Percentiles rank a stretch among this genome's conserved stretches.
Evolutionary conservation across 805 yeast genomes (phyloP).

Genomic region (Candida maesae): DNA sequence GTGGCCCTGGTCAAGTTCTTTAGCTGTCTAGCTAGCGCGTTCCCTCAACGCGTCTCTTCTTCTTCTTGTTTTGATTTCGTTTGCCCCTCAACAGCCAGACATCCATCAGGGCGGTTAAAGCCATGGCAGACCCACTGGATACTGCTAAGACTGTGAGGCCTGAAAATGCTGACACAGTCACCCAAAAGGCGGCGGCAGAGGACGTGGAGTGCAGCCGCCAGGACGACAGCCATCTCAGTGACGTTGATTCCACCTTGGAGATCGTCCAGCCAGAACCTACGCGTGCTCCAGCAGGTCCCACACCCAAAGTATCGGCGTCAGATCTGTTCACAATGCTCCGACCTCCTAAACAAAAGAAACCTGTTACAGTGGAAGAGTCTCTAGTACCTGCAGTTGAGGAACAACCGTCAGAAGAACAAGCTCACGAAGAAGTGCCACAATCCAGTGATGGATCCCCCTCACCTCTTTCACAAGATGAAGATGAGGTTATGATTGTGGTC

Average conservation of each 20-base stretch:
- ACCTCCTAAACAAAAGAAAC: not conserved
- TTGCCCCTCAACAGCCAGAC: not conserved
- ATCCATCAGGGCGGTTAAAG: not conserved
- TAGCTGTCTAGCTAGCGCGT: too few species aligned
- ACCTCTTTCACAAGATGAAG: too few species aligned
- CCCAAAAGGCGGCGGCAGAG: slow-evolving; percentile 6
- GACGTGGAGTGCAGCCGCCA: slow-evolving; percentile 2
- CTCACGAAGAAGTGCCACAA: too few species aligned
- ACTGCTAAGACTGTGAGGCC: not conserved
- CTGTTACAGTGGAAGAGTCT: not conserved
- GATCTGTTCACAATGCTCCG: slow-evolving; percentile 15
- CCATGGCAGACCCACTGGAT: not conserved
- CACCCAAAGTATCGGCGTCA: slow-evolving; percentile 6
- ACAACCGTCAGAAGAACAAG: too few species aligned
- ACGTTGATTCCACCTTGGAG: slow-evolving; percentile 7
- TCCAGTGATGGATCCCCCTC: too few species aligned
- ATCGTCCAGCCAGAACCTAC: not conserved
- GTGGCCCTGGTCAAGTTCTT: not conserved
- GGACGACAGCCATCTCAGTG: slow-evolving; percentile 8
- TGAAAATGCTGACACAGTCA: not conserved
- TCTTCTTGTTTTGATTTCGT: not conserved
- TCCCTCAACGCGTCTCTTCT: not conserved
- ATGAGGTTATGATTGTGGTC: not conserved
- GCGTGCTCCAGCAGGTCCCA: not conserved
- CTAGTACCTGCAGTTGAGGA: not conserved